phyloP scores from a whole-genome alignment of 257 asterid genomes.

The Nicotiana paniculata region DNA sequence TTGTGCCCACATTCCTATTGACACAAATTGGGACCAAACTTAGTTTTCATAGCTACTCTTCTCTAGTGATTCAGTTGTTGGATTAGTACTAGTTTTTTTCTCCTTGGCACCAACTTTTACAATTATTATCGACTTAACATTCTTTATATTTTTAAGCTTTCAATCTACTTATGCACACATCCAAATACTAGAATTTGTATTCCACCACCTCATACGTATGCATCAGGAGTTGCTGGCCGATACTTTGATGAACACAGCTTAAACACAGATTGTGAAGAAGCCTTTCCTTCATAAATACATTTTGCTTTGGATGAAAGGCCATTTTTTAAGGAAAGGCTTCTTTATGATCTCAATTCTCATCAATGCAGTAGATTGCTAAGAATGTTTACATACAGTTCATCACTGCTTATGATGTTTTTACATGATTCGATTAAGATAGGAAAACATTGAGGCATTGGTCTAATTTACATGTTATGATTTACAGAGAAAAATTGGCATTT shows the following conservation, averaged over 20 bases:
- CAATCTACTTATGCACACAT: background rate
- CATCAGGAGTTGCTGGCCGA: background rate
- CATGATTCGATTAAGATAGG: background rate
- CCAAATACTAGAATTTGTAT: background rate
- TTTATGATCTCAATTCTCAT: background rate
- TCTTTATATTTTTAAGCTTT: background rate
- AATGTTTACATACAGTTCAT: background rate
- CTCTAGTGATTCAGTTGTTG: background rate
- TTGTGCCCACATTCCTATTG: background rate
- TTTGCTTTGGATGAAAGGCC: background rate
- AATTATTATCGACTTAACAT: background rate
- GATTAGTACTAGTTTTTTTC: background rate
- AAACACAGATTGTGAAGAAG: too few relatives aligned
- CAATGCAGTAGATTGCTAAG: background rate
- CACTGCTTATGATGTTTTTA: background rate
- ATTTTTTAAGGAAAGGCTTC: background rate
- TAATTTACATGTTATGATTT: constrained; percentile 9
- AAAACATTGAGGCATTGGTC: background rate
- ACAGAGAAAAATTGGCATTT: constrained; percentile 87
- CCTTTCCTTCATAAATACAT: too few relatives aligned
- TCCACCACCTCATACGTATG: background rate
- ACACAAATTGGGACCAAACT: background rate
- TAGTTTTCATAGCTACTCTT: background rate
- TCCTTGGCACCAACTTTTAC: background rate
- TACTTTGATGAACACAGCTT: background rate